phyloP scores from a whole-genome alignment of 139 green algal species.

The Trebouxia sp. region DNA sequence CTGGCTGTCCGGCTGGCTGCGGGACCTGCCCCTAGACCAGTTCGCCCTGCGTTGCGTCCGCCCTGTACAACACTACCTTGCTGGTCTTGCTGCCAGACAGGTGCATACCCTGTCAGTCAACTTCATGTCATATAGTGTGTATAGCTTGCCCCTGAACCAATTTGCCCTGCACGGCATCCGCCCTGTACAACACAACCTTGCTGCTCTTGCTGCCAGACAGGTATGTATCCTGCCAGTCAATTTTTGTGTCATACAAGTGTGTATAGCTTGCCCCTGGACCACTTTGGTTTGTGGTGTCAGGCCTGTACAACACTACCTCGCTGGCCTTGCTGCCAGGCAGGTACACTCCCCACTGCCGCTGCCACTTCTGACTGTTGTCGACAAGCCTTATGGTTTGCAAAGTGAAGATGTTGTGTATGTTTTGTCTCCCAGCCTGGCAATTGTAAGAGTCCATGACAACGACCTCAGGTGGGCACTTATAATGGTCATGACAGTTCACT shows the following conservation, averaged over 20 bases:
- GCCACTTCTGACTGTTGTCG: no score
- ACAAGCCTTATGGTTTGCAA: no score
- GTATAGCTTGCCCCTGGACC: conserved; percentile 57
- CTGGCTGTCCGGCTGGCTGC: conserved; percentile 43
- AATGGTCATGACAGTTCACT: no score
- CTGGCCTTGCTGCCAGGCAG: neutral
- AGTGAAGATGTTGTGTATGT: no score
- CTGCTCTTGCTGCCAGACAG: neutral
- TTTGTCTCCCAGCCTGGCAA: no score
- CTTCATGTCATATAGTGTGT: no score
- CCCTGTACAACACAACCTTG: conserved; percentile 56
- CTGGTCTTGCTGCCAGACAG: neutral
- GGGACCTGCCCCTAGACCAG: conserved; percentile 53
- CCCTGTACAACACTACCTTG: conserved; percentile 56
- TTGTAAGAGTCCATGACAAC: no score
- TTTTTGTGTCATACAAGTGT: no score
- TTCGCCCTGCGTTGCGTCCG: conserved; percentile 63
- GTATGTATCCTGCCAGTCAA: no score
- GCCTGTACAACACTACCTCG: conserved; percentile 56
- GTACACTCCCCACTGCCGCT: no score
- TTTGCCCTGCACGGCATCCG: conserved; percentile 63
- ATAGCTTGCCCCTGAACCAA: conserved; percentile 57
- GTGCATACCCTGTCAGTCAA: no score
- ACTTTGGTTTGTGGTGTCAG: conserved; percentile 63
- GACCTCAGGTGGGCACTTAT: no score